phyloP scores from a whole-genome alignment of 108 stramenopile species.

The Craspedostauros australis region DNA sequence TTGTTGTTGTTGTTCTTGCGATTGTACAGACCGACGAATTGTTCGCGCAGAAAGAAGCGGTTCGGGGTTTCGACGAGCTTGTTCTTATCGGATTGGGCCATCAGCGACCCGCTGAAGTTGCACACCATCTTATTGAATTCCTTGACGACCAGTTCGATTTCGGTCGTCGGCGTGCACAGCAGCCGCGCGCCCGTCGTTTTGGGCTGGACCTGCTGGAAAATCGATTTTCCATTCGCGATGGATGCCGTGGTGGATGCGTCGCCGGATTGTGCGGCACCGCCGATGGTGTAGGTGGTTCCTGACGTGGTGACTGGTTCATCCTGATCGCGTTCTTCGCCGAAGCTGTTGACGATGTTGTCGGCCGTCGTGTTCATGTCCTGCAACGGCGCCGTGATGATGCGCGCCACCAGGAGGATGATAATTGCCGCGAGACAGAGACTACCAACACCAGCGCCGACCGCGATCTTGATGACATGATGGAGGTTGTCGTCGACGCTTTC shows the following conservation, averaged over 20 bases:
- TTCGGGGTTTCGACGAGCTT: constrained; percentile 13
- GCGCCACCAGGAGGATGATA: constrained; percentile 22
- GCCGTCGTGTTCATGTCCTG: constrained; percentile 26
- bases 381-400: constrained; percentile 22
- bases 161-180: constrained; percentile 28
- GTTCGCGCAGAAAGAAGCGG: constrained; percentile 2
- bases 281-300: constrained; percentile 1
- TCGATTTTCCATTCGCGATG: background rate
- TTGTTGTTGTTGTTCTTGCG: constrained; percentile 4
- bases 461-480: constrained; percentile 1
- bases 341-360: constrained; percentile 22
- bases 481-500: constrained; percentile 20
- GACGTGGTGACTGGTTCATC: no score
- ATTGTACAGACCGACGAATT: constrained; percentile 15
- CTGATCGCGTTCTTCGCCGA: constrained; percentile 28
- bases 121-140: constrained; percentile 35
- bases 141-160: constrained; percentile 20
- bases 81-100: constrained; percentile 17
- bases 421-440: constrained; percentile 19
- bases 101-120: constrained; percentile 24
- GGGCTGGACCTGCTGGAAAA: no score
- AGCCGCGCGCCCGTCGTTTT: no score
- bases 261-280: background rate
- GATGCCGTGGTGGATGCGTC: background rate
- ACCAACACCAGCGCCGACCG: constrained; percentile 10